Evolutionary conservation across 306 rosid genomes (phyloP).

Genomic region (Myrica gale): DNA sequence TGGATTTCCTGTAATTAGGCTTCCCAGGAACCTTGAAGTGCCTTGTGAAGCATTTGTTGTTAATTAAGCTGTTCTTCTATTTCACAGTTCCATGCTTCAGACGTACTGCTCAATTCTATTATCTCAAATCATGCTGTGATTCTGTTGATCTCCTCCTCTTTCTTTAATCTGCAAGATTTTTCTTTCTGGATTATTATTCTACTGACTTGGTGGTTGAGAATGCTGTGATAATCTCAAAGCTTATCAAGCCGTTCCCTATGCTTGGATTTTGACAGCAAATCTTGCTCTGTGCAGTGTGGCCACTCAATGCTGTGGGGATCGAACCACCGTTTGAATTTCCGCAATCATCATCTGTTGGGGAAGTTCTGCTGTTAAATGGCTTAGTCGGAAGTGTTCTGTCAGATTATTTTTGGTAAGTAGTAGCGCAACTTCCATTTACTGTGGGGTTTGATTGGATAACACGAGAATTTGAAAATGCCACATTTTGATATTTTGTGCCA

Average conservation of each 20-base stretch:
- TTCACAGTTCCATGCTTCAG: not conserved
- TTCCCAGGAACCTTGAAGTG: not conserved
- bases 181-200: not conserved
- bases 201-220: constrained; percentile 16
- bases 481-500: not conserved
- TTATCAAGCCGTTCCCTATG: not conserved
- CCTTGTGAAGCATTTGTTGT: not conserved
- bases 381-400: constrained; percentile 58
- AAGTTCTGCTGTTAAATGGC: constrained; percentile 61
- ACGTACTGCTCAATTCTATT: not conserved
- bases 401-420: constrained; percentile 67
- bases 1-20: not conserved
- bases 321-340: constrained; percentile 58
- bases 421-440: constrained; percentile 8
- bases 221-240: constrained; percentile 4
- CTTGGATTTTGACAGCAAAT: constrained; percentile 9
- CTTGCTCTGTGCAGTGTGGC: constrained; percentile 55
- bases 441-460: not conserved
- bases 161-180: not conserved
- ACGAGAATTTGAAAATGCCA: not conserved
- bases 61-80: not conserved
- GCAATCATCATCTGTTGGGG: constrained; percentile 39
- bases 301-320: constrained; percentile 58
- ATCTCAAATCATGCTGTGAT: not conserved
- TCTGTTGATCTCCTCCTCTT: not conserved